Evolutionary conservation across 768 basidiomycete species (phyloP).

Genomic region (Leccinellum luteum): DNA sequence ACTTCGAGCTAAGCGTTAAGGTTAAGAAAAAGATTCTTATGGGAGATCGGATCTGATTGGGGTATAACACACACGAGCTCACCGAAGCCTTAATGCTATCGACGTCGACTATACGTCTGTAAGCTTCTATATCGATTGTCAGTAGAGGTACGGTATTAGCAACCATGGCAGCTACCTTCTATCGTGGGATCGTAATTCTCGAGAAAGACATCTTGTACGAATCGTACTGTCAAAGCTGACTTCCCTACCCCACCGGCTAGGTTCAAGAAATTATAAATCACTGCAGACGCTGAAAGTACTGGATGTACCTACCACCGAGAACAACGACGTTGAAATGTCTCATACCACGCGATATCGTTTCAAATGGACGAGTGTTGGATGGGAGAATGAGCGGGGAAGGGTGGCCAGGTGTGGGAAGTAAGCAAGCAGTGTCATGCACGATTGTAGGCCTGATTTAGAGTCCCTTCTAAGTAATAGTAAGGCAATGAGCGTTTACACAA

Average conservation of each 20-base stretch:
- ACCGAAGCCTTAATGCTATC: constrained; percentile 66
- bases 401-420: constrained; percentile 23
- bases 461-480: constrained; percentile 1
- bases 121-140: constrained; percentile 53
- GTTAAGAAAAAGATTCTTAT: constrained; percentile 12
- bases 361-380: neutral
- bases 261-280: constrained; percentile 5
- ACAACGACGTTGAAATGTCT: constrained; percentile 76
- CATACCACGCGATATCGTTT: constrained; percentile 39
- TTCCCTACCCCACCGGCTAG: constrained; percentile 87
- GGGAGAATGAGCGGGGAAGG: constrained; percentile 10
- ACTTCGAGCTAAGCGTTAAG: constrained; percentile 62
- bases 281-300: neutral
- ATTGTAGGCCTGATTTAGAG: constrained; percentile 3
- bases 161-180: constrained; percentile 51
- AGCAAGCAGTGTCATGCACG: constrained; percentile 13
- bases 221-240: constrained; percentile 80
- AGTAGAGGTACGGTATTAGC: constrained; percentile 2
- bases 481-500: constrained; percentile 3
- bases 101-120: constrained; percentile 60
- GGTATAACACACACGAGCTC: constrained; percentile 26
- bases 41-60: constrained; percentile 3
- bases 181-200: constrained; percentile 84
- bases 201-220: constrained; percentile 68
- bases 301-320: constrained; percentile 60